Base-by-base conservation (phyloP, 78 protist genomes). In the Pigoraptor vietnamica region DNA sequence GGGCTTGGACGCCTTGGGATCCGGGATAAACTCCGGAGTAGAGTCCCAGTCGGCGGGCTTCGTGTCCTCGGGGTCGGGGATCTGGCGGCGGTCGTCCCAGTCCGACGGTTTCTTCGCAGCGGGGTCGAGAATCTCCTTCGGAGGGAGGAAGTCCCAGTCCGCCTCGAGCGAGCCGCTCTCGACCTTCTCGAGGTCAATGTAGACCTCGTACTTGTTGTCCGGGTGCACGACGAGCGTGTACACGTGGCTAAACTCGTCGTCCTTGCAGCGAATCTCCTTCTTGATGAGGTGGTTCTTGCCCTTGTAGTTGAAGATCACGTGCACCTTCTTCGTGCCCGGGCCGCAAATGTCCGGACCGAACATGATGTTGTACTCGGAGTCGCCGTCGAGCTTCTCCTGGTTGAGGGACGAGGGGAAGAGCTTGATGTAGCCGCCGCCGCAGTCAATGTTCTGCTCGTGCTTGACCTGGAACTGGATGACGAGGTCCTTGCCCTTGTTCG, bases 281-380 rank as follows among this genome's bases (percentile, higher is more conserved):
- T 97, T 98, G 91, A 93, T 81, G 90, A 94, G 92, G 87, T 91
- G 93, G 94, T 97, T 98, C 89, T 86, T 87, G 39, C 98, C 99
- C 34, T 97, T 95, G 97, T 98, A 92, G 93, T 40, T 93, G 92
- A 98, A 90, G 95, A 99, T 97, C 37, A 97, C 91, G 96, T 98
- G 99, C 40, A 97, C 92, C 40, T 91, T 37, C 94, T 94, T 95
- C 37, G 92, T 94, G 40, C 86, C 19, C 39, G 87, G 88, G 39
- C 99, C 99, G 89, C 99, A 98, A 40, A 96, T 93, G 92, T 98
- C 99, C 36, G 99, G 99, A 35, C 99, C 99, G 94, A 98, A 97
- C 99, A 98, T 97, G 81, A 98, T 91, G 89, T 81, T 32, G 97
- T 96, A 96, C n/a, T 84, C 90, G 67, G 98, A 82, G 88, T 98